phyloP scores from a whole-genome alignment of 441 rosid species.

The Viola pubescens region DNA sequence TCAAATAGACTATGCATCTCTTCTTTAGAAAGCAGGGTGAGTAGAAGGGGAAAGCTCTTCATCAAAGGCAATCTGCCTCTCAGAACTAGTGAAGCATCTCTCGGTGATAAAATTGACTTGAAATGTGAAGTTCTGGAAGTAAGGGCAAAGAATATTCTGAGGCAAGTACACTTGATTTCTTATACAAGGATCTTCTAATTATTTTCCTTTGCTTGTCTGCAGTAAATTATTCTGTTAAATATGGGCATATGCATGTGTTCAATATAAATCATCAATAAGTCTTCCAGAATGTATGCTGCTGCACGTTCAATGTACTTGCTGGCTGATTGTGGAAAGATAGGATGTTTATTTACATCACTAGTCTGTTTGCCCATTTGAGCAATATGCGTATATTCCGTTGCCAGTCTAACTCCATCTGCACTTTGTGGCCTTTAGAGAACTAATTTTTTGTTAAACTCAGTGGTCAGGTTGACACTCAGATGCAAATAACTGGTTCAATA shows the following conservation, averaged over 20 bases:
- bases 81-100: conserved; percentile 66
- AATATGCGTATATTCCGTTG: too few species aligned
- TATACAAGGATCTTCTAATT: conserved; percentile 4
- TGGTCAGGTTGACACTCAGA: conserved; percentile 96
- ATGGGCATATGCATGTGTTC: too few species aligned
- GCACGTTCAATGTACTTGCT: too few species aligned
- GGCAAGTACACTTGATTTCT: conserved; percentile 35
- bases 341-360: too few species aligned
- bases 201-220: conserved; percentile 7
- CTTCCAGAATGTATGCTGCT: too few species aligned
- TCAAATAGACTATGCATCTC: conserved; percentile 85
- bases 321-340: too few species aligned
- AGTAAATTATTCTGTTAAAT: background rate
- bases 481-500: conserved; percentile 95
- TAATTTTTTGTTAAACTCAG: conserved; percentile 43
- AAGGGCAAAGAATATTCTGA: conserved; percentile 80
- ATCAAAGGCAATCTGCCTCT: conserved; percentile 89
- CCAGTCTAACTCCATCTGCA: too few species aligned
- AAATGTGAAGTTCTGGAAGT: conserved; percentile 98
- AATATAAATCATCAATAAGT: too few species aligned
- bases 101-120: conserved; percentile 79
- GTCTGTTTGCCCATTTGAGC: too few species aligned
- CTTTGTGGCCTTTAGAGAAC: conserved; percentile 5
- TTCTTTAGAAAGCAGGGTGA: conserved; percentile 83
- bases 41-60: conserved; percentile 87